Percentiles rank a stretch among this genome's conserved stretches.
Conservation (phyloP, 2,329 filamentous ascomycete species). For the Botrytis aclada region DNA sequence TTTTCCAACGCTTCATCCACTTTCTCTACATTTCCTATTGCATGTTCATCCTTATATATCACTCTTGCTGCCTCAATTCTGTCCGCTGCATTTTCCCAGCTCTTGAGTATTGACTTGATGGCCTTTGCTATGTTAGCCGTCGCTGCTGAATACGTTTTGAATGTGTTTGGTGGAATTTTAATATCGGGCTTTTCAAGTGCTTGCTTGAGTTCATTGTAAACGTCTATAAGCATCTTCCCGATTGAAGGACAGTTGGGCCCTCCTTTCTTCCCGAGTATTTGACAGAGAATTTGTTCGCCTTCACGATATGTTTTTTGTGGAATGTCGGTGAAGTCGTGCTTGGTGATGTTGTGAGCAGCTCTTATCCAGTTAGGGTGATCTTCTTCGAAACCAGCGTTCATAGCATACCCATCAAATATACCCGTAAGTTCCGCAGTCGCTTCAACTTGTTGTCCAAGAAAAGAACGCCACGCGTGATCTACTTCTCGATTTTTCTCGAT, state of each 20-base stretch:
- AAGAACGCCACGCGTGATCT: constrained; percentile 9
- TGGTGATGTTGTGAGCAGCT: not conserved
- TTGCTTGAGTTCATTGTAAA: not conserved
- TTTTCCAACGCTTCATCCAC: not conserved
- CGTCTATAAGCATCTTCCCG: not conserved
- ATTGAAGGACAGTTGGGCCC: not conserved
- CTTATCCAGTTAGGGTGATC: not conserved
- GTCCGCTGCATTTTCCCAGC: not conserved
- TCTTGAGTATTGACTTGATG: not conserved
- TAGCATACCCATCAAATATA: not conserved
- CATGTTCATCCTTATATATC: not conserved
- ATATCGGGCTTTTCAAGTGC: not conserved
- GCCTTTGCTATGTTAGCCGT: not conserved
- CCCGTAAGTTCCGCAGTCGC: not conserved
- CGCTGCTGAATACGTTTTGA: not conserved
- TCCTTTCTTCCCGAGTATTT: not conserved
- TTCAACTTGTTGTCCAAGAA: not conserved
- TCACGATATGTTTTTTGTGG: not conserved
- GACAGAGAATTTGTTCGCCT: not conserved
- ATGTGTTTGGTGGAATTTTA: not conserved
- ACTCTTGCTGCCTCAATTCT: not conserved
- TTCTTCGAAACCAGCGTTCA: not conserved
- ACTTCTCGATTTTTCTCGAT: not conserved
- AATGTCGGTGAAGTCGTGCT: not conserved
- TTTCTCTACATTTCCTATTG: not conserved